These are phyloP conservation scores for Ceratocystis ficicola DNA, from an alignment of 2,329 filamentous ascomycete species.

Conservation along the genomic window DNA sequence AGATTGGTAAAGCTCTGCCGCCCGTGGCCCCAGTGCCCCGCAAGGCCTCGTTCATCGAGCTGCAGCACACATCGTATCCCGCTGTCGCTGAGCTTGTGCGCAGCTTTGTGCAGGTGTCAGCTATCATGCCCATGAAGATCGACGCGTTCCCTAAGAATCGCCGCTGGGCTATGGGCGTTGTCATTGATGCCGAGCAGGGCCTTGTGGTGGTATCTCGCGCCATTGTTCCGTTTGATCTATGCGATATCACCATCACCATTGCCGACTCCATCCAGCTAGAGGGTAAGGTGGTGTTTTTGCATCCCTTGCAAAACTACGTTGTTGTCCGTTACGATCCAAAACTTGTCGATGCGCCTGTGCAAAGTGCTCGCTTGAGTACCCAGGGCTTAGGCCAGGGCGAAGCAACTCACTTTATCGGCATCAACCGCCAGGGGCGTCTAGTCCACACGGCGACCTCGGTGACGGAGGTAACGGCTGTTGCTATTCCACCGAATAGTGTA, in stretches of 20 bases:
- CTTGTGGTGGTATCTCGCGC: slow-evolving; percentile 88
- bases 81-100: slow-evolving; percentile 87
- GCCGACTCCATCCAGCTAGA: slow-evolving; percentile 92
- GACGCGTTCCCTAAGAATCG: slow-evolving; percentile 94
- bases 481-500: slow-evolving; percentile 84
- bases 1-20: slow-evolving; percentile 69
- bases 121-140: slow-evolving; percentile 87
- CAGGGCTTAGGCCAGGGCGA: slow-evolving; percentile 83
- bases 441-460: slow-evolving; percentile 90
- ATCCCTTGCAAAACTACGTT: slow-evolving; percentile 92
- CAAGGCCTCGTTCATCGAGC: slow-evolving; percentile 80
- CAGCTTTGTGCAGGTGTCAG: slow-evolving; percentile 88
- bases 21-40: slow-evolving; percentile 58
- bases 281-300: slow-evolving; percentile 88
- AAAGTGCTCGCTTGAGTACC: slow-evolving; percentile 71
- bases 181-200: slow-evolving; percentile 94
- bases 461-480: slow-evolving; percentile 93
- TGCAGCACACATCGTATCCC: slow-evolving; percentile 77
- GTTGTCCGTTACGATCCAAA: slow-evolving; percentile 89
- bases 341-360: slow-evolving; percentile 85
- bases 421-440: slow-evolving; percentile 88
- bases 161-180: slow-evolving; percentile 88
- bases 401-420: slow-evolving; percentile 93
- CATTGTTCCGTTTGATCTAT: slow-evolving; percentile 90
- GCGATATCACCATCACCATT: slow-evolving; percentile 91